Percentiles rank a stretch among this genome's conserved stretches.
Evolutionary conservation across 2,329 filamentous ascomycete species (phyloP).

Genomic region (Aureobasidium vineae): DNA sequence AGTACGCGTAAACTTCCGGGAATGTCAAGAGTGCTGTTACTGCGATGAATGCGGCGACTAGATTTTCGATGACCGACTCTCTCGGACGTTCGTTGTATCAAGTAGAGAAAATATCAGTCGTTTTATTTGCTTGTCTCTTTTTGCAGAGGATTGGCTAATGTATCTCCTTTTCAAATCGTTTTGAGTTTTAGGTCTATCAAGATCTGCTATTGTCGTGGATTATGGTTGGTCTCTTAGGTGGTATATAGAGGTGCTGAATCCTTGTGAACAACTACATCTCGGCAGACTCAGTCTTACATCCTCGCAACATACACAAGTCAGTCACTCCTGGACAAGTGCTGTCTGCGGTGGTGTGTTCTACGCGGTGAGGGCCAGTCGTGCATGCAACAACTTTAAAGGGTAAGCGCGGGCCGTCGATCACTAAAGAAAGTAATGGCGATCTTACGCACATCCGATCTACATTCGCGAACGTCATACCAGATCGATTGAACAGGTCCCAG

Average conservation of each 20-base stretch:
- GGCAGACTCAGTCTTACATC: no score
- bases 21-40: background rate
- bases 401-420: background rate
- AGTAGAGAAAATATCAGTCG: background rate
- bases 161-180: no score
- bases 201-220: no score
- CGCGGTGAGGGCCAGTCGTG: background rate
- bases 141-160: no score
- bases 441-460: conserved; percentile 1
- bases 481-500: background rate
- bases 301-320: no score
- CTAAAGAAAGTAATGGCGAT: background rate
- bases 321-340: no score
- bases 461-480: background rate
- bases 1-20: background rate
- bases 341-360: no score
- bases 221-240: no score
- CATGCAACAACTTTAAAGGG: conserved; percentile 1
- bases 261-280: no score
- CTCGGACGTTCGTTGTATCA: background rate
- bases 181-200: no score
- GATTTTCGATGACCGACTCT: background rate
- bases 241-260: no score
- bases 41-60: background rate
- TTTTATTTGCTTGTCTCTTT: background rate